phyloP scores from a whole-genome alignment of 306 rosid genomes.

The Acacia melanoxylon region DNA sequence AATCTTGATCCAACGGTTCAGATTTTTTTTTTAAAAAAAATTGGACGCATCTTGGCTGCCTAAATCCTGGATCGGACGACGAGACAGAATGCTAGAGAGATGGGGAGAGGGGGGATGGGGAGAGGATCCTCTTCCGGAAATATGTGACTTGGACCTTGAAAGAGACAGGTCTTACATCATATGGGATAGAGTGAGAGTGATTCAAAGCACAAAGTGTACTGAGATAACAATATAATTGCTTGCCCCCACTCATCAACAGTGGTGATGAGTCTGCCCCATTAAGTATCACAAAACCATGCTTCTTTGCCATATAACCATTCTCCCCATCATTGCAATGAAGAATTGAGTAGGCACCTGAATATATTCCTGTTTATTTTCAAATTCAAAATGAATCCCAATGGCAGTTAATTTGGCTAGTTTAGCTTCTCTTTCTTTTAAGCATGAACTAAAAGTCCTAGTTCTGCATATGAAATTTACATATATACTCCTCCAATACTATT shows the following conservation, averaged over 20 bases:
- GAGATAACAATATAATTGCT: not conserved
- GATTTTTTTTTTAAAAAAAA: no score
- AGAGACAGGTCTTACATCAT: not conserved
- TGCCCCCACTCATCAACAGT: not conserved
- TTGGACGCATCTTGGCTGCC: no score
- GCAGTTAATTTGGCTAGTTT: not conserved
- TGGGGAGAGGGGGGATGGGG: no score
- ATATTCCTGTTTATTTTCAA: no score
- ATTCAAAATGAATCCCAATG: no score
- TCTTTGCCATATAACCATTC: not conserved
- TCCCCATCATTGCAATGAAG: constrained; percentile 7
- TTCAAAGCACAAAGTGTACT: not conserved
- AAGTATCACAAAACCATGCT: not conserved
- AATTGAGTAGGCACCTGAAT: not conserved
- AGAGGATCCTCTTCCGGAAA: no score
- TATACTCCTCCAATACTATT: no score
- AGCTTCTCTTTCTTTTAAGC: not conserved
- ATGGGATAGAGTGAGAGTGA: not conserved
- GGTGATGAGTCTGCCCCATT: not conserved
- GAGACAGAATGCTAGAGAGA: no score
- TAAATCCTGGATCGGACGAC: no score
- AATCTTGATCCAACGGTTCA: no score
- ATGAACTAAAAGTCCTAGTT: not conserved
- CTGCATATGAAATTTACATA: not conserved
- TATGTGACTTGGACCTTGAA: not conserved